These are phyloP conservation scores for Talaromyces nanjingensis DNA, from an alignment of 495 filamentous ascomycete genomes.

Conservation along the genomic window DNA sequence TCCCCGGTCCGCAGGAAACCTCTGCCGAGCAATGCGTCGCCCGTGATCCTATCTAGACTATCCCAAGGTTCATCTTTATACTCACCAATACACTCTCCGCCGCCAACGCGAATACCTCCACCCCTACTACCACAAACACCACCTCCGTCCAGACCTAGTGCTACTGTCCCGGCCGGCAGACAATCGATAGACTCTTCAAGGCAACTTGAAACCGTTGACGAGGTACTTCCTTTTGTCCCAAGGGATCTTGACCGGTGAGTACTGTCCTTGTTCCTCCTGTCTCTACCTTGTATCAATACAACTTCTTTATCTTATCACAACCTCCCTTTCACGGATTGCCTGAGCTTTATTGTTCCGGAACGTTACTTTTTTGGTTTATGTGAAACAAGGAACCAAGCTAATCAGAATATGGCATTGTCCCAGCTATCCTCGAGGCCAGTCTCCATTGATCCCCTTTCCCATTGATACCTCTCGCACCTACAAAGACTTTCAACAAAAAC, in stretches of 20 bases:
- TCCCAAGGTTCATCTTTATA: constrained; percentile 11
- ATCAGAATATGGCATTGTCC: not conserved
- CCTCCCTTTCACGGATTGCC: not conserved
- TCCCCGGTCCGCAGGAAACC: constrained; percentile 33
- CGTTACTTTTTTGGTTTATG: not conserved
- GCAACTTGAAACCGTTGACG: constrained; percentile 16
- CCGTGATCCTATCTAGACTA: constrained; percentile 21
- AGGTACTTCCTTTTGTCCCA: constrained; percentile 26
- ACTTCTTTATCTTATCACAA: constrained; percentile 7
- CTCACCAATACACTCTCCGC: not conserved
- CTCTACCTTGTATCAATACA: not conserved
- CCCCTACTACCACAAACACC: not conserved
- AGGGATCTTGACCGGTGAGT: constrained; percentile 39
- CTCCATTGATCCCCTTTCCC: constrained; percentile 24
- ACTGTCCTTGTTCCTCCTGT: constrained; percentile 4
- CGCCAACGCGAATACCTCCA: not conserved
- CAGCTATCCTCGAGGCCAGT: constrained; percentile 33
- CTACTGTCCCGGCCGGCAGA: not conserved
- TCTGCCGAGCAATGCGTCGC: constrained; percentile 28
- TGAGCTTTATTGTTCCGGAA: constrained; percentile 4
- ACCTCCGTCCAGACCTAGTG: not conserved
- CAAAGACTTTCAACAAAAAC: constrained; percentile 5
- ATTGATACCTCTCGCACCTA: constrained; percentile 27
- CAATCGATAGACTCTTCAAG: constrained; percentile 1
- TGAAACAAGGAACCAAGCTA: constrained; percentile 1